phyloP scores from a whole-genome alignment of 2,329 filamentous ascomycete genomes.

The Fusarium temperatum region DNA sequence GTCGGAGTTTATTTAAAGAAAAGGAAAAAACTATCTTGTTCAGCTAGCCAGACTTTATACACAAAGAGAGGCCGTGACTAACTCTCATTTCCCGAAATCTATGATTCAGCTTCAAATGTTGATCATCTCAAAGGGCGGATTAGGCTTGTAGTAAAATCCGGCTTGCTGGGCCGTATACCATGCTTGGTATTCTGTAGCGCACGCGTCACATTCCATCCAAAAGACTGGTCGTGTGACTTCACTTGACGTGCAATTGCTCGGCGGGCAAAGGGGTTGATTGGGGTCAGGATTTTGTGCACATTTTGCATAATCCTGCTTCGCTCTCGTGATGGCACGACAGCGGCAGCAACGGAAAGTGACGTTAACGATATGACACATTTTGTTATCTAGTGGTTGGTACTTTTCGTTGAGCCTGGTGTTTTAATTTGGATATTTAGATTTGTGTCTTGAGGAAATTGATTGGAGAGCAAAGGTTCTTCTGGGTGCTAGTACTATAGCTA shows the following conservation, averaged over 20 bases:
- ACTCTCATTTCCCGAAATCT: neutral
- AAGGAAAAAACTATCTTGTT: neutral
- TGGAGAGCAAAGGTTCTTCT: neutral
- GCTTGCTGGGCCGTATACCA: neutral
- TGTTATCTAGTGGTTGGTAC: accelerated
- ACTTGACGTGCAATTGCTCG: neutral
- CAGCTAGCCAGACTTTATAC: neutral
- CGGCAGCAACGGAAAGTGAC: neutral
- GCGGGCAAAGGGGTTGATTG: neutral
- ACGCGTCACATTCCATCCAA: neutral
- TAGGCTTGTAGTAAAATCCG: neutral
- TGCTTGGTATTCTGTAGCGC: neutral
- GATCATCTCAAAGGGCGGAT: neutral
- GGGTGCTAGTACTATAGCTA: neutral
- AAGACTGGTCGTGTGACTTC: neutral
- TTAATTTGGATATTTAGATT: neutral
- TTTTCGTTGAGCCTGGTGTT: accelerated
- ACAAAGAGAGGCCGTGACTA: neutral
- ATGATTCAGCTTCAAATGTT: neutral
- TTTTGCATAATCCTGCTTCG: neutral
- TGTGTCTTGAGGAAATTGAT: neutral
- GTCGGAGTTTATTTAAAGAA: neutral
- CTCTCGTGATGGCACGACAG: neutral
- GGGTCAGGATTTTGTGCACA: neutral
- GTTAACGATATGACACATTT: neutral